Evolutionary conservation across 768 basidiomycete species (phyloP).

Genomic region (Mycena albidolilacea): DNA sequence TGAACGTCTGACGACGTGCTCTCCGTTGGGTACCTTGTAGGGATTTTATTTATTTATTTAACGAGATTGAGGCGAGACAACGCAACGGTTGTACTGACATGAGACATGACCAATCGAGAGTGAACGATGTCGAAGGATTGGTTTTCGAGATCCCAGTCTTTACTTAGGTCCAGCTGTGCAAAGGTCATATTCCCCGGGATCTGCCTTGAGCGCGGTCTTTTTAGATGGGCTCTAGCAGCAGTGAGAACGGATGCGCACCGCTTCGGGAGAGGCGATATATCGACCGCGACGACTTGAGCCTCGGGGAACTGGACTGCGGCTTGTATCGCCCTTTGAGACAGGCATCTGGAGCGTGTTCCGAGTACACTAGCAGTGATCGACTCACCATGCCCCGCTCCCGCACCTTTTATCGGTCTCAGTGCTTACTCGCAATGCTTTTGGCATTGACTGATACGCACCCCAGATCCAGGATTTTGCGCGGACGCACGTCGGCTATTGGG

Average conservation of each 20-base stretch:
- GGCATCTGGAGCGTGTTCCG: too few species aligned
- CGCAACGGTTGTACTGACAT: not conserved
- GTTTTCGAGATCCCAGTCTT: not conserved
- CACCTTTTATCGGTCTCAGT: too few species aligned
- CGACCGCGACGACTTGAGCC: too few species aligned
- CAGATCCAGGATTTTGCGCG: conserved; percentile 13
- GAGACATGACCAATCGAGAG: conserved; percentile 5
- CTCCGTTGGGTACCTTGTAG: not conserved
- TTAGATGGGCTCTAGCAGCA: not conserved
- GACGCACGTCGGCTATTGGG: not conserved
- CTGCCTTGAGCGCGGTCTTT: not conserved
- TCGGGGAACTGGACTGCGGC: too few species aligned
- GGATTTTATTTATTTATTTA: too few species aligned
- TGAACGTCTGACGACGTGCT: not conserved
- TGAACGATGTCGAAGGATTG: conserved; percentile 23
- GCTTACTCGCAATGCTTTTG: too few species aligned
- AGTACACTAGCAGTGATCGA: too few species aligned
- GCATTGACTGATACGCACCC: not conserved
- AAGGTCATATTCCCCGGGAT: conserved; percentile 15
- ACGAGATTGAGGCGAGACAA: not conserved
- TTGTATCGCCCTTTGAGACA: too few species aligned
- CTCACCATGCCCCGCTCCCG: too few species aligned
- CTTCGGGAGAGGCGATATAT: not conserved
- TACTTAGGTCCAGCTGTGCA: not conserved
- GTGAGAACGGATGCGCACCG: not conserved